Conservation (phyloP, 129 eudicot species). For the Pseudognaphalium luteoalbum region DNA sequence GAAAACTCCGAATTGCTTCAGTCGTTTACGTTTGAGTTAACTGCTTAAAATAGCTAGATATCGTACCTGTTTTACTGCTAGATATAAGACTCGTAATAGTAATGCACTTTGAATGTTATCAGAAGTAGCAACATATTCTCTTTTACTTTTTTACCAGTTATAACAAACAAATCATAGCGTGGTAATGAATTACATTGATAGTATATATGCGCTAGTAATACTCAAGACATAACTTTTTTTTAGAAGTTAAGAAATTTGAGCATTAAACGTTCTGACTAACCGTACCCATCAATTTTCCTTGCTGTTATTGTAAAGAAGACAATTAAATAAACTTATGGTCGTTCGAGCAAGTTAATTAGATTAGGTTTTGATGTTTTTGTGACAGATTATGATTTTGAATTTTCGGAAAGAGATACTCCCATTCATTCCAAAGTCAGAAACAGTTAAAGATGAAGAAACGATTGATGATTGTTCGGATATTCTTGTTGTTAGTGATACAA, state of each 20-base stretch:
- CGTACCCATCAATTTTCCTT: background rate
- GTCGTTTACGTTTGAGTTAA: background rate
- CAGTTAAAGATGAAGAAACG: constrained; percentile 28
- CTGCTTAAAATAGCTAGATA: too few species aligned
- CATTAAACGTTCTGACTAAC: background rate
- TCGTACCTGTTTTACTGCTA: too few species aligned
- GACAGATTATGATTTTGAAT: constrained; percentile 73
- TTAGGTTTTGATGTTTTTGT: background rate
- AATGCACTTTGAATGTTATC: too few species aligned
- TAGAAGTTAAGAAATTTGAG: background rate
- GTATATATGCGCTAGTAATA: too few species aligned
- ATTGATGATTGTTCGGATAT: constrained; percentile 73
- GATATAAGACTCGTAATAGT: too few species aligned
- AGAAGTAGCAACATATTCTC: background rate
- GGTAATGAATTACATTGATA: too few species aligned
- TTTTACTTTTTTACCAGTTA: background rate
- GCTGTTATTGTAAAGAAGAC: background rate
- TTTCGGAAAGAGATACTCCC: constrained; percentile 90
- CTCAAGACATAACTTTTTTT: background rate
- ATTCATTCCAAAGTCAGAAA: constrained; percentile 43
- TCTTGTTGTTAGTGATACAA: constrained; percentile 67
- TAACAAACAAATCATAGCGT: too few species aligned
- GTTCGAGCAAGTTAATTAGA: background rate
- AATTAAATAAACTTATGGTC: background rate
- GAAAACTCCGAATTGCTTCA: background rate